A percentile compares a stretch with the other conserved stretches of the same genome.
Evolutionary conservation across 345 rosid genomes (phyloP).

Genomic region (Hibiscus tridactylites): DNA sequence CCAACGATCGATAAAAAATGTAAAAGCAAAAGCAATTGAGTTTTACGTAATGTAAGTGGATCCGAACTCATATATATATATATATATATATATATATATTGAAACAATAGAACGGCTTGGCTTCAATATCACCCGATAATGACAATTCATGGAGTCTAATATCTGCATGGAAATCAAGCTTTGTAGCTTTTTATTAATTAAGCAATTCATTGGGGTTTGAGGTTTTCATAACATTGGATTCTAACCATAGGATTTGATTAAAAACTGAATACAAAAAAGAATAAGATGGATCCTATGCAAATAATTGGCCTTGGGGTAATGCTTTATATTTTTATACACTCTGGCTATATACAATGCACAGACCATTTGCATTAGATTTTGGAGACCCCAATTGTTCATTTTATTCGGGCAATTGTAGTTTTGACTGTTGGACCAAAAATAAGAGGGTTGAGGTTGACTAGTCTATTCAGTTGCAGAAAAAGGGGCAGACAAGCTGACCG

Average conservation of each 20-base stretch:
- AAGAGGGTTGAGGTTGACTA: neutral
- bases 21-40: too few species aligned
- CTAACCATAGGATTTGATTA: neutral
- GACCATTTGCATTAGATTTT: neutral
- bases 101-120: too few species aligned
- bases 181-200: too few species aligned
- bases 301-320: neutral
- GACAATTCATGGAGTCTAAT: too few species aligned
- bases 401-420: neutral
- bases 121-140: too few species aligned
- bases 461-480: neutral
- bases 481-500: slow-evolving; percentile 15
- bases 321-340: neutral
- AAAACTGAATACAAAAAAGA: neutral
- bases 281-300: slow-evolving; percentile 8
- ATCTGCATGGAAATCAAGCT: too few species aligned
- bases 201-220: neutral
- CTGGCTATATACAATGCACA: neutral
- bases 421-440: neutral
- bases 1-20: too few species aligned
- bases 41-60: too few species aligned
- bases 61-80: too few species aligned
- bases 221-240: neutral
- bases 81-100: too few species aligned
- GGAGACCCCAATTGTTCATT: neutral